Percentiles rank a stretch among this genome's conserved stretches.
Evolutionary conservation across 2,329 filamentous ascomycete species (phyloP).

Genomic region (Dothidotthia symphoricarpi): DNA sequence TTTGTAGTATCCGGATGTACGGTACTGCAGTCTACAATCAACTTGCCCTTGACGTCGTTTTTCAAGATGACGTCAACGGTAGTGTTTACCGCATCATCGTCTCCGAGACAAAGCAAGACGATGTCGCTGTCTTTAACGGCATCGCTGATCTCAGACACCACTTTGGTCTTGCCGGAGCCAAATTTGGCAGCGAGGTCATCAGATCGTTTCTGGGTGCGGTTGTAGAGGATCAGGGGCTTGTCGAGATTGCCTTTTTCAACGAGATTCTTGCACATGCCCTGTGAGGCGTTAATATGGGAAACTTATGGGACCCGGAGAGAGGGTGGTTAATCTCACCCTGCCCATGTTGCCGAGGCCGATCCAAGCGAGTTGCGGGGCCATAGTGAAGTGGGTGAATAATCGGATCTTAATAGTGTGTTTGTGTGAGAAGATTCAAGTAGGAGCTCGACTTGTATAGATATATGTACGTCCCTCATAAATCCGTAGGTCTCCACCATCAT

Average conservation of each 20-base stretch:
- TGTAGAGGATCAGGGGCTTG: conserved; percentile 73
- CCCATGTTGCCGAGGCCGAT: conserved; percentile 89
- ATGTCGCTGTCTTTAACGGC: conserved; percentile 69
- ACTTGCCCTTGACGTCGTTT: conserved; percentile 63
- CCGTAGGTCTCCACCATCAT: conserved; percentile 1
- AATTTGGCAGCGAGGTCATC: conserved; percentile 63
- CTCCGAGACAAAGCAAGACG: conserved; percentile 77
- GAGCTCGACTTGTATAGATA: no score
- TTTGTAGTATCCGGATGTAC: conserved; percentile 80
- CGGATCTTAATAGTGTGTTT: neutral
- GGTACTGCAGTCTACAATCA: conserved; percentile 85
- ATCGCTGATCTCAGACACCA: conserved; percentile 63
- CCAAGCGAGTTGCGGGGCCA: conserved; percentile 63
- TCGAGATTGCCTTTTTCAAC: conserved; percentile 72
- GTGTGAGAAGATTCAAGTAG: no score
- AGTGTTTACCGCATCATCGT: conserved; percentile 69
- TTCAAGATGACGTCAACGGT: conserved; percentile 60
- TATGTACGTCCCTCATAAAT: no score
- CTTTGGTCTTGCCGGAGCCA: conserved; percentile 60
- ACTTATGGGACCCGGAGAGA: conserved; percentile 3
- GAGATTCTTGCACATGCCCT: conserved; percentile 60
- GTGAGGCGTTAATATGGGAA: neutral
- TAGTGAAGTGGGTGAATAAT: conserved; percentile 15
- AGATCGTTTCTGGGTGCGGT: conserved; percentile 69
- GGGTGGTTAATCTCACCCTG: conserved; percentile 53